Conservation (phyloP, 192 early-diverging fungal genomes). For the Rhizophagus clarus region DNA sequence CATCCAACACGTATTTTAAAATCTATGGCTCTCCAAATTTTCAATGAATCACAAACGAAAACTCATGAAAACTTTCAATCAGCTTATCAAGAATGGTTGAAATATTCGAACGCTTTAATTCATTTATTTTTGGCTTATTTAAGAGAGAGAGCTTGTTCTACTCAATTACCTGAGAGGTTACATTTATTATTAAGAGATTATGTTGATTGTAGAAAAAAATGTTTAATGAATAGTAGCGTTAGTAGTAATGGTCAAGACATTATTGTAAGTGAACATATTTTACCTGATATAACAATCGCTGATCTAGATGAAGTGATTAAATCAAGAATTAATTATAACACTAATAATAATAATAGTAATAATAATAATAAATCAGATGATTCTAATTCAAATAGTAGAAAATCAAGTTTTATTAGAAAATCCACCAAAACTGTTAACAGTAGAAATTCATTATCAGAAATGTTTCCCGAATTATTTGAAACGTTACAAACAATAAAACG, state of each 20-base stretch:
- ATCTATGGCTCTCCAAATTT: slow-evolving; percentile 9
- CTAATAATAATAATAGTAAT: not conserved
- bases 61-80: slow-evolving; percentile 13
- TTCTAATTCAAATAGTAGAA: not conserved
- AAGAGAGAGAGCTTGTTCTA: not conserved
- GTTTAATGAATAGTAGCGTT: not conserved
- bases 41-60: not conserved
- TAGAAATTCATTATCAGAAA: slow-evolving; percentile 4
- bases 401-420: not conserved
- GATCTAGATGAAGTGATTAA: not conserved
- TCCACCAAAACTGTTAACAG: not conserved
- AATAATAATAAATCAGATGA: not conserved
- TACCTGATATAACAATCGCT: not conserved
- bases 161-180: slow-evolving; percentile 3
- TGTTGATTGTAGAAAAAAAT: slow-evolving; percentile 11
- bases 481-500: not conserved
- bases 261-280: not conserved
- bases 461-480: slow-evolving; percentile 14
- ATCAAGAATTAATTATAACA: not conserved
- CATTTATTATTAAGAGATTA: slow-evolving; percentile 20
- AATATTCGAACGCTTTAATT: slow-evolving; percentile 23
- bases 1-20: slow-evolving; percentile 20
- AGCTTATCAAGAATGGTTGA: slow-evolving; percentile 29
- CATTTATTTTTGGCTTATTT: slow-evolving; percentile 31
- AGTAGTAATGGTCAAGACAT: not conserved